Conservation (phyloP, 2,329 filamentous ascomycete species). For the Fusarium brevicatenulatum region DNA sequence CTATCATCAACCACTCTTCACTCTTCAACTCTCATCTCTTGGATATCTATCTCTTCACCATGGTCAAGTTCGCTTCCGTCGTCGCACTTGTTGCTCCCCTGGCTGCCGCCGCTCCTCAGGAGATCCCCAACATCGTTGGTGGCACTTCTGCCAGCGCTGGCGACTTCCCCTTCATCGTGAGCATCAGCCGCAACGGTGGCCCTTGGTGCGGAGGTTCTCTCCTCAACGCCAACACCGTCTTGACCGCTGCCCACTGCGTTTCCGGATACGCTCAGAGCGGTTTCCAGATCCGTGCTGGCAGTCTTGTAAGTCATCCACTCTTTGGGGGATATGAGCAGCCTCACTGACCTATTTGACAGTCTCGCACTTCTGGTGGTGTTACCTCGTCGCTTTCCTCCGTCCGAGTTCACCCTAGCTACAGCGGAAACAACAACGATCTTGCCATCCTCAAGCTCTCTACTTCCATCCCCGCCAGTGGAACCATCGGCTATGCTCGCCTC, state of each 20-base stretch:
- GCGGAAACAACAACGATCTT: constrained; percentile 42
- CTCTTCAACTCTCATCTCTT: constrained; percentile 22
- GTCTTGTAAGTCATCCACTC: constrained; percentile 20
- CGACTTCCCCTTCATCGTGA: constrained; percentile 49
- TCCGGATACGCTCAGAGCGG: constrained; percentile 10
- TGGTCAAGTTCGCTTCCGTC: constrained; percentile 28
- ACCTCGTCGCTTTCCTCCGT: constrained; percentile 39
- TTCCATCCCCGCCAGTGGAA: constrained; percentile 18
- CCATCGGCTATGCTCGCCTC: constrained; percentile 42
- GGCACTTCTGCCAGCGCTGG: constrained; percentile 37
- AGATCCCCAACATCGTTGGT: constrained; percentile 39
- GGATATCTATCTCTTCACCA: constrained; percentile 1
- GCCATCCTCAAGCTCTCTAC: constrained; percentile 46
- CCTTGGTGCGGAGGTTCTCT: constrained; percentile 47
- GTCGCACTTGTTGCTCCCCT: constrained; percentile 23
- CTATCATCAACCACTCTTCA: constrained; percentile 6
- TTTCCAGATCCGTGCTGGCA: constrained; percentile 45
- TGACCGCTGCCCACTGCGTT: constrained; percentile 47
- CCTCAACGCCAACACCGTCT: constrained; percentile 46
- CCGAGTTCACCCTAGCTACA: constrained; percentile 41
- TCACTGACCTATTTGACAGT: too few relatives aligned
- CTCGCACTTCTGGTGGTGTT: constrained; percentile 43
- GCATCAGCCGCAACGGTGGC: constrained; percentile 22
- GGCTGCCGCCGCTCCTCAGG: constrained; percentile 24
- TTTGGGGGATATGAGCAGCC: too few relatives aligned